These are phyloP conservation scores for Neltuma alba DNA, from an alignment of 306 rosid species.

Conservation along the genomic window DNA sequence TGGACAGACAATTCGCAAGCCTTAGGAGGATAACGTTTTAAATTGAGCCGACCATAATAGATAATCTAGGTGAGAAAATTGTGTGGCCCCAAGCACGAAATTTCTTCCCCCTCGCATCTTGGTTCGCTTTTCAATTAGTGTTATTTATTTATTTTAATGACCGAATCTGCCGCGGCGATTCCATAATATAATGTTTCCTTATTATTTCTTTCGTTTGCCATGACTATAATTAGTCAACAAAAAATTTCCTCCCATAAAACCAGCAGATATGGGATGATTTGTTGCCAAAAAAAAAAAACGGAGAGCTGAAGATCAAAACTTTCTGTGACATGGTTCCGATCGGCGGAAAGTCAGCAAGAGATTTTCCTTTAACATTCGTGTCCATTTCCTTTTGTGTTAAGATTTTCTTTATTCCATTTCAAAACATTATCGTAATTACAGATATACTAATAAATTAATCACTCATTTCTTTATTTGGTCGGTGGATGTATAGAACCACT, in stretches of 20 bases:
- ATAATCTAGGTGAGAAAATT: background rate
- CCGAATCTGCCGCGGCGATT: background rate
- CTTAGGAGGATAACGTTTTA: constrained; percentile 26
- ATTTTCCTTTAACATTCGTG: background rate
- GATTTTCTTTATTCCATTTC: background rate
- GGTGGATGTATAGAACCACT: background rate
- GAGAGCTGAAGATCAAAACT: background rate
- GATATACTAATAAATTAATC: background rate
- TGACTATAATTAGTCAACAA: background rate
- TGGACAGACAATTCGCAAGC: background rate
- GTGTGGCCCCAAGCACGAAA: constrained; percentile 6
- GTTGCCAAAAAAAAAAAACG: background rate
- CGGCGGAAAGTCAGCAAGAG: background rate
- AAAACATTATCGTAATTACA: background rate
- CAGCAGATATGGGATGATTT: background rate
- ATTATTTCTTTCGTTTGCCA: background rate
- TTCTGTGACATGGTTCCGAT: background rate
- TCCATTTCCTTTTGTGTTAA: background rate
- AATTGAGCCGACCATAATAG: constrained; percentile 35
- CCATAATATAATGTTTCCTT: background rate
- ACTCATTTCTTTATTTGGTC: background rate
- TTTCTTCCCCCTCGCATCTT: constrained; percentile 3
- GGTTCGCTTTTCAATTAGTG: background rate
- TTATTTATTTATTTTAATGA: background rate
- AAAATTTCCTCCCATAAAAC: background rate